Evolutionary conservation across 495 filamentous ascomycete species (phyloP), one percentile per base, ranked within the genome.

Genomic region (Neurospora sp.): DNA sequence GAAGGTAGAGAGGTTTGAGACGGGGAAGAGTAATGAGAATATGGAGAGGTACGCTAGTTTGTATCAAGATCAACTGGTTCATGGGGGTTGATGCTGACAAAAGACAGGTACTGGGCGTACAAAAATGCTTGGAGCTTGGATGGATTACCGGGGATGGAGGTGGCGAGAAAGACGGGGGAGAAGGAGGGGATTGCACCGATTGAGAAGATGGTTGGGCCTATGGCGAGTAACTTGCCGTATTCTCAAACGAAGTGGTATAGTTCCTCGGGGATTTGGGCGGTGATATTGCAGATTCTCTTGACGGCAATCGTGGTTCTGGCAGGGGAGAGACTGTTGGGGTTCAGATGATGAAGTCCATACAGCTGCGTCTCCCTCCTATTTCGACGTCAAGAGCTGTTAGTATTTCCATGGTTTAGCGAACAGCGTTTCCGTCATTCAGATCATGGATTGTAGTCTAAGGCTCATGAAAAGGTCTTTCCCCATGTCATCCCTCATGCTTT

Each of bases 101-200:
- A 5, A 28, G 4, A 19, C 21, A 88, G 86, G 38, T 89, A 89
- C 76, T 89, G 88, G 87, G 87, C 88, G 0, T 82, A 78, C 69
- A 89, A 89, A 76, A 89, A 86, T 69, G 78, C 86, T 1, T 84
- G 79, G 73, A 86, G 83, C 71, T 83, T 89, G 73, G 88, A 89
- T 72, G 87, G 86, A 1, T 77, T 89, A 0, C 87, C 87, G 0
- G 87, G 84, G 0, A 82, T 89, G 80, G 77, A 79, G 31, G 73
- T 83, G 38, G 88, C 79, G 0, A 71, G 82, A 28, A 78, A 77
- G 69, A 82, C 81, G 19, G 84, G 78, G 4, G 82, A 83, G 71
- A 73, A 77, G 66, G 79, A 86, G 38, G 75, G 77, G 3, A 81
- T 89, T 34, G 78, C 74, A 38, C 88, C 88, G 7, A 78, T 88